Evolutionary conservation across 148 eudicot species (phyloP).

Genomic region (Nepenthes mirabilis): DNA sequence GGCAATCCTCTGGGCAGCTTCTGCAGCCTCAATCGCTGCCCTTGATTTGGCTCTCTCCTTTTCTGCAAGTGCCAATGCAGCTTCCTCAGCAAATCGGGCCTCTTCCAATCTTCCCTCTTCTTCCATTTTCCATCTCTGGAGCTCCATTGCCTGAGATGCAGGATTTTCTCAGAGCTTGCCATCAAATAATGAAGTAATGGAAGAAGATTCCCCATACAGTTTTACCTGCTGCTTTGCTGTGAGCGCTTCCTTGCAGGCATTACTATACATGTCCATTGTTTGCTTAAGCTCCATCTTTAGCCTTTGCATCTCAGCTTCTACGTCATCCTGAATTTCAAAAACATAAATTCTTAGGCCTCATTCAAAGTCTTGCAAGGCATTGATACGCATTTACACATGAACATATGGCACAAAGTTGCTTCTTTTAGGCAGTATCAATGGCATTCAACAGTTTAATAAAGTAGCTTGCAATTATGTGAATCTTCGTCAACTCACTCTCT

Average conservation of each 20-base stretch:
- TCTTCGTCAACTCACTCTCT: no score
- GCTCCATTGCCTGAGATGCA: constrained; percentile 2
- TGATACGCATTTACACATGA: neutral
- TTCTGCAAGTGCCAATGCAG: neutral
- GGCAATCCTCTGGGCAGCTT: constrained; percentile 3
- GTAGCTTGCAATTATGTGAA: no score
- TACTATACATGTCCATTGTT: constrained; percentile 4
- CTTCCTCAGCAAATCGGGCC: constrained; percentile 2
- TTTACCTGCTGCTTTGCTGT: neutral
- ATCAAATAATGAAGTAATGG: neutral
- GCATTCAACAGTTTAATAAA: no score
- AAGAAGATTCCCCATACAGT: neutral
- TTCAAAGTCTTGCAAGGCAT: neutral
- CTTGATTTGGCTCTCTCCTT: constrained; percentile 3
- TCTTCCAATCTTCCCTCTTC: neutral
- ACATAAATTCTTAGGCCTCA: neutral
- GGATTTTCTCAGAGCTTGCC: neutral
- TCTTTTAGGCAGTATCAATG: no score
- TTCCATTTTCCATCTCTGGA: neutral
- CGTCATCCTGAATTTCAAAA: neutral
- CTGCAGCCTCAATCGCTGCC: constrained; percentile 6
- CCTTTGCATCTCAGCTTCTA: constrained; percentile 3
- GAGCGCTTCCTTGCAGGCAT: constrained; percentile 1
- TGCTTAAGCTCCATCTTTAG: neutral
- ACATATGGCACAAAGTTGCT: neutral